These are phyloP conservation scores for Sclerotinia glacialis DNA, from an alignment of 2,329 filamentous ascomycete genomes.

Conservation along the genomic window DNA sequence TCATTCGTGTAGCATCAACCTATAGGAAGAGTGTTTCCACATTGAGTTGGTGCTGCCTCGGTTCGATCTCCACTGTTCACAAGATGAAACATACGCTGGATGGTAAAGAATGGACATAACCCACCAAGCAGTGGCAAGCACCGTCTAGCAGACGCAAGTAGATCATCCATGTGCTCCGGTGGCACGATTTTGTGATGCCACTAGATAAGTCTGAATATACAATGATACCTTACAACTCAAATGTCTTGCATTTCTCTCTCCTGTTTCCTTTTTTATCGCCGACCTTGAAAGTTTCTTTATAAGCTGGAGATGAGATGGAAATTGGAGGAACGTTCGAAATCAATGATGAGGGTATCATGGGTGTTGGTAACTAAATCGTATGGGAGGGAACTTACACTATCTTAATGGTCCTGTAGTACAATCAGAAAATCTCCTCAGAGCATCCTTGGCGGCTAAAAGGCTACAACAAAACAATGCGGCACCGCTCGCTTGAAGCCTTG, in stretches of 20 bases:
- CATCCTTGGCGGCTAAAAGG: constrained; percentile 30
- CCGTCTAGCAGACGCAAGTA: constrained; percentile 17
- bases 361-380: neutral
- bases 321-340: neutral
- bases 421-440: constrained; percentile 15
- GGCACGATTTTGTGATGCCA: constrained; percentile 4
- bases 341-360: neutral
- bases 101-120: neutral
- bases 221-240: constrained; percentile 9
- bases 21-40: constrained; percentile 4
- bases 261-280: neutral
- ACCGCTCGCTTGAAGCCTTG: constrained; percentile 24
- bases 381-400: neutral
- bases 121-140: neutral
- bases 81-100: constrained; percentile 23
- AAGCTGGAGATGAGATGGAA: neutral
- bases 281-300: neutral
- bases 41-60: constrained; percentile 6
- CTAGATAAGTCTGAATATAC: constrained; percentile 1
- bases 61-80: constrained; percentile 14
- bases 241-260: constrained; percentile 6
- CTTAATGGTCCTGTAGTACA: neutral
- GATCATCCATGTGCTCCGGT: constrained; percentile 5
- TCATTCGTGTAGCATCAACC: constrained; percentile 5
- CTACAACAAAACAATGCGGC: constrained; percentile 24